These are phyloP conservation scores for Cordyceps fumosorosea DNA, from an alignment of 2,329 filamentous ascomycete genomes.

Conservation along the genomic window DNA sequence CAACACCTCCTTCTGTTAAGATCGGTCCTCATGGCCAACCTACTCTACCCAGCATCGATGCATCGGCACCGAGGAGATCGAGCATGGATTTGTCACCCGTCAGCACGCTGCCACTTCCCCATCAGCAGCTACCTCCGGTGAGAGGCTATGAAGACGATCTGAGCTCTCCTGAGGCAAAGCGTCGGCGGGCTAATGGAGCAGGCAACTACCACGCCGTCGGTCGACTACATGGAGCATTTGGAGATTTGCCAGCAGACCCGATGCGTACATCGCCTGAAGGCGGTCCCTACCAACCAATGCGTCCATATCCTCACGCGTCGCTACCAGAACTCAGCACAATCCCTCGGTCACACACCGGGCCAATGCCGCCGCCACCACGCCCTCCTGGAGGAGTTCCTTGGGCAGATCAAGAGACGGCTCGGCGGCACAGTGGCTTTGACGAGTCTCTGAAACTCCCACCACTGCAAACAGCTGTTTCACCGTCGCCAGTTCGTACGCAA, in stretches of 20 bases:
- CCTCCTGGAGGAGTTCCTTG: slow-evolving; percentile 28
- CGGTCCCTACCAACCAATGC: slow-evolving; percentile 15
- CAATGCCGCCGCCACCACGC: slow-evolving; percentile 51
- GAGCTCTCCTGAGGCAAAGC: slow-evolving; percentile 49
- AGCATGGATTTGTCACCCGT: slow-evolving; percentile 23
- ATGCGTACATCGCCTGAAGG: slow-evolving; percentile 20
- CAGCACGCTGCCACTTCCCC: slow-evolving; percentile 18
- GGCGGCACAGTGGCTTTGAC: slow-evolving; percentile 44
- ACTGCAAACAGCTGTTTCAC: slow-evolving; percentile 38
- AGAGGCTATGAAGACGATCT: slow-evolving; percentile 32
- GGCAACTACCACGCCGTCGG: slow-evolving; percentile 26
- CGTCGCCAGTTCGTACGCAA: slow-evolving; percentile 22
- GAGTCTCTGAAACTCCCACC: slow-evolving; percentile 49
- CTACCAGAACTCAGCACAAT: slow-evolving; percentile 25
- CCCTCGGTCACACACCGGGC: slow-evolving; percentile 28
- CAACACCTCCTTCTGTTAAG: slow-evolving; percentile 27
- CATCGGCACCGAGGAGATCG: slow-evolving; percentile 21
- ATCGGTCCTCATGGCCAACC: slow-evolving; percentile 19
- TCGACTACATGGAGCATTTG: slow-evolving; percentile 14
- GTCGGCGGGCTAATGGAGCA: slow-evolving; percentile 50
- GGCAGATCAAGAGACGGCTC: slow-evolving; percentile 24
- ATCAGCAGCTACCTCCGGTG: slow-evolving; percentile 18
- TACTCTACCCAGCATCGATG: slow-evolving; percentile 18
- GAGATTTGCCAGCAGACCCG: slow-evolving; percentile 13
- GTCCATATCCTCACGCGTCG: slow-evolving; percentile 21